phyloP scores from a whole-genome alignment of 768 basidiomycete genomes.

The Boletus rufocinnamomeus region DNA sequence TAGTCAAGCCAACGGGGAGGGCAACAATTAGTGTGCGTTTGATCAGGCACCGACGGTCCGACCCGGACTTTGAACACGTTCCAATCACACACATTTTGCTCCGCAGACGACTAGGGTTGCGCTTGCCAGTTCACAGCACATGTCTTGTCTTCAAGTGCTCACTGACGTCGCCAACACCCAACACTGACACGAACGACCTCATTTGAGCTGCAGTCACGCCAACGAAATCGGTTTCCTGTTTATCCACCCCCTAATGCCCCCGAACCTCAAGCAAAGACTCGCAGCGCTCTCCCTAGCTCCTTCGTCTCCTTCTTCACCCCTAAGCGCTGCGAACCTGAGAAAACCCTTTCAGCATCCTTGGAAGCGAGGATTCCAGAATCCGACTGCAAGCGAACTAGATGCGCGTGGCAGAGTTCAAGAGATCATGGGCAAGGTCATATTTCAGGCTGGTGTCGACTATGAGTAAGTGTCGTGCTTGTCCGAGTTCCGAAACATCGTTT shows the following conservation, averaged over 20 bases:
- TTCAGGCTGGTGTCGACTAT: constrained; percentile 87
- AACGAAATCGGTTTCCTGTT: background rate
- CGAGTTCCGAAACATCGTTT: constrained; percentile 9
- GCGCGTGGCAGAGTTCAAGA: constrained; percentile 55
- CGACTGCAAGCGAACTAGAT: constrained; percentile 28
- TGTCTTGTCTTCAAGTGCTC: constrained; percentile 8
- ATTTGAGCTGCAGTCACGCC: background rate
- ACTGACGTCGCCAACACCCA: background rate
- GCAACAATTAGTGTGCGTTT: background rate
- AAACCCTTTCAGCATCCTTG: constrained; percentile 56
- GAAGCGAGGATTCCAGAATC: constrained; percentile 42
- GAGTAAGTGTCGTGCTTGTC: constrained; percentile 56
- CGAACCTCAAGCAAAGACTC: constrained; percentile 66
- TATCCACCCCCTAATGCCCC: constrained; percentile 21
- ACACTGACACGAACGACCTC: background rate
- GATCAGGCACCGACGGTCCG: constrained; percentile 4
- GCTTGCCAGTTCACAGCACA: constrained; percentile 9
- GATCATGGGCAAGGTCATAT: constrained; percentile 72
- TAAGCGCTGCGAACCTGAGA: constrained; percentile 24
- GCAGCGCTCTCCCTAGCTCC: constrained; percentile 59
- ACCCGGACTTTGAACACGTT: constrained; percentile 3
- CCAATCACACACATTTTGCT: constrained; percentile 3
- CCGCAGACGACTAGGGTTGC: constrained; percentile 6
- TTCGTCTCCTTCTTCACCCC: constrained; percentile 48
- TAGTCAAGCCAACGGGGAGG: constrained; percentile 8